Conservation (phyloP, 2,329 filamentous ascomycete species). For the Fusarium sp. region DNA sequence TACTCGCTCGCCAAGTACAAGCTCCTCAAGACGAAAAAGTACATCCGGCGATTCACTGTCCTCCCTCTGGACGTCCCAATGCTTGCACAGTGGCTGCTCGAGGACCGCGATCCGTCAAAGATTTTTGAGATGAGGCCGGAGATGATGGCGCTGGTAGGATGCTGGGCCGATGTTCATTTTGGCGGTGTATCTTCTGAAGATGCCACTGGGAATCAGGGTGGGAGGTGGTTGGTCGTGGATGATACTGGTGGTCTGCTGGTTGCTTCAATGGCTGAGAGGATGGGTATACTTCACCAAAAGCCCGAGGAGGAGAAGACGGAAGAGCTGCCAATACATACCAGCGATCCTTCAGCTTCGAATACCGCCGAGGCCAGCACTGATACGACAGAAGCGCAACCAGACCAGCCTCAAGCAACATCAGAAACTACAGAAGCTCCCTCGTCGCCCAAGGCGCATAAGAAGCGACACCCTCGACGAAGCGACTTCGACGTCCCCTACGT, state of each 20-base stretch:
- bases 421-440: conserved; percentile 5
- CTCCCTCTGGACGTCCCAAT: conserved; percentile 84
- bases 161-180: conserved; percentile 91
- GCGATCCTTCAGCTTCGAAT: conserved; percentile 3
- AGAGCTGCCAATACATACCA: background rate
- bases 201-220: conserved; percentile 46
- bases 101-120: conserved; percentile 82
- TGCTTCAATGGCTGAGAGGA: conserved; percentile 86
- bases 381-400: conserved; percentile 10
- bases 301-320: conserved; percentile 40
- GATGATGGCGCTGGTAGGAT: conserved; percentile 81
- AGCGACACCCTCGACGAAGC: conserved; percentile 49
- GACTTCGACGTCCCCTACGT: conserved; percentile 75
- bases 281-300: conserved; percentile 78
- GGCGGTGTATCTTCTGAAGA: conserved; percentile 47
- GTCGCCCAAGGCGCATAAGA: conserved; percentile 34
- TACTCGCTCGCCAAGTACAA: conserved; percentile 98
- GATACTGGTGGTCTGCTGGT: conserved; percentile 87
- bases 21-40: conserved; percentile 92
- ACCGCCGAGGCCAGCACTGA: background rate
- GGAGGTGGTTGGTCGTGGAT: conserved; percentile 84
- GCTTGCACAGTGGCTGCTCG: conserved; percentile 80
- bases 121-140: conserved; percentile 91
- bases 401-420: conserved; percentile 16
- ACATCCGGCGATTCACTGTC: conserved; percentile 87